phyloP scores from a whole-genome alignment of 164 flowering plant genomes.

The Sextonia rubra region DNA sequence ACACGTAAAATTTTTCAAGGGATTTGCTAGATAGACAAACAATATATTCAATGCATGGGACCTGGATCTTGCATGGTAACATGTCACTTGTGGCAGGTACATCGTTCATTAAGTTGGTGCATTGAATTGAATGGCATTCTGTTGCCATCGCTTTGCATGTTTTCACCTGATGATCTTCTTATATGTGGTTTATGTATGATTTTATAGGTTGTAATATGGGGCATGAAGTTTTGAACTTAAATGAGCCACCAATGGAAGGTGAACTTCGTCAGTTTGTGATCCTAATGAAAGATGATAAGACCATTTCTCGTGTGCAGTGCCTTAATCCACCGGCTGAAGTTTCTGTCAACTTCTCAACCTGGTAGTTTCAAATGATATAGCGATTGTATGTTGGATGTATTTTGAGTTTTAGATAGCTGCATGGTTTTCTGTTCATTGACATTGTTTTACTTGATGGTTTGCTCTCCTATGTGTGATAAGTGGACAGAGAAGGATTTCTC shows the following conservation, averaged over 20 bases:
- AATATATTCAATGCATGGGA: no score
- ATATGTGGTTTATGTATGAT: not conserved
- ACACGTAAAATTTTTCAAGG: no score
- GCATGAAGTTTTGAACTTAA: slow-evolving; percentile 7
- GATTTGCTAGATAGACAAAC: no score
- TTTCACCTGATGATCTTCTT: not conserved
- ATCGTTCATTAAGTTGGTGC: no score
- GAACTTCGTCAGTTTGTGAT: not conserved
- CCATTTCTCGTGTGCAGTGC: slow-evolving; percentile 3
- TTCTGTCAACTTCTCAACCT: not conserved
- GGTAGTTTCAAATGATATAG: not conserved
- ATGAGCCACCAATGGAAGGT: slow-evolving; percentile 12
- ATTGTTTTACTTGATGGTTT: not conserved
- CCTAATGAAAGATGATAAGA: slow-evolving; percentile 6
- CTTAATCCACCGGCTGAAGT: slow-evolving; percentile 4
- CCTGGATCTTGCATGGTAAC: no score
- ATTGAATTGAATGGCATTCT: no score
- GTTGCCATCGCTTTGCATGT: no score
- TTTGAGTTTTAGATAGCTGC: not conserved
- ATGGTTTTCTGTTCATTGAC: not conserved
- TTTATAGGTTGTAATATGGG: slow-evolving; percentile 1
- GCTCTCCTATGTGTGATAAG: no score
- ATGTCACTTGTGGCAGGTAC: no score
- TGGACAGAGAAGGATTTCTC: no score
- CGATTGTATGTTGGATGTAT: not conserved